Percentiles rank a stretch among this genome's conserved stretches.
Conservation (phyloP, 768 basidiomycete genomes). For the Suillus ampliporus region DNA sequence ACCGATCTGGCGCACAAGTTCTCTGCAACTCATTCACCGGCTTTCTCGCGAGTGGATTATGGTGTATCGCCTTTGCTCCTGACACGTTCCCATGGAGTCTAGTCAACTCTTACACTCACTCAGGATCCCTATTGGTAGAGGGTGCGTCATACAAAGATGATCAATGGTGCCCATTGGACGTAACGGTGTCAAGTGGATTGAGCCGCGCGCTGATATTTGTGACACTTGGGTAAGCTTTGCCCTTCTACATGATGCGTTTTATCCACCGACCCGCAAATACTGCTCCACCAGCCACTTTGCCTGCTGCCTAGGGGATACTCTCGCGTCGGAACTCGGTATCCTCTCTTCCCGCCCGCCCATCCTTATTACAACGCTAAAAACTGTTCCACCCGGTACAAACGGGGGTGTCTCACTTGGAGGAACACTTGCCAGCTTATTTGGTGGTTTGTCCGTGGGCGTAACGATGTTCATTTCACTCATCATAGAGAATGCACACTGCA, state of each 20-base stretch:
- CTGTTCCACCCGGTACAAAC: conserved; percentile 89
- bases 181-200: conserved; percentile 49
- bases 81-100: conserved; percentile 45
- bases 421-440: conserved; percentile 71
- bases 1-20: conserved; percentile 82
- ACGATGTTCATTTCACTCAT: conserved; percentile 60
- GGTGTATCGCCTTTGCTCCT: conserved; percentile 66
- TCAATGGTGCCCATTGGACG: conserved; percentile 69
- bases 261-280: conserved; percentile 11
- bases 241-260: conserved; percentile 3
- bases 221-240: conserved; percentile 61
- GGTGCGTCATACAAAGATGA: conserved; percentile 19
- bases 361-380: conserved; percentile 77
- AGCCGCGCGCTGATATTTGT: conserved; percentile 68
- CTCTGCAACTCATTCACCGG: conserved; percentile 79
- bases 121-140: conserved; percentile 26
- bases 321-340: conserved; percentile 93
- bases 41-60: conserved; percentile 59
- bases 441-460: conserved; percentile 75
- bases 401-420: conserved; percentile 83
- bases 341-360: conserved; percentile 70
- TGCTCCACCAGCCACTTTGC: conserved; percentile 70
- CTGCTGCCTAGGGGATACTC: conserved; percentile 89
- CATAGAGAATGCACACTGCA: conserved; percentile 65
- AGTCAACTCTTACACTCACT: conserved; percentile 15